Percentiles rank a stretch among this genome's conserved stretches.
Conservation (phyloP, 768 basidiomycete species). For the Kwoniella heveanensis region DNA sequence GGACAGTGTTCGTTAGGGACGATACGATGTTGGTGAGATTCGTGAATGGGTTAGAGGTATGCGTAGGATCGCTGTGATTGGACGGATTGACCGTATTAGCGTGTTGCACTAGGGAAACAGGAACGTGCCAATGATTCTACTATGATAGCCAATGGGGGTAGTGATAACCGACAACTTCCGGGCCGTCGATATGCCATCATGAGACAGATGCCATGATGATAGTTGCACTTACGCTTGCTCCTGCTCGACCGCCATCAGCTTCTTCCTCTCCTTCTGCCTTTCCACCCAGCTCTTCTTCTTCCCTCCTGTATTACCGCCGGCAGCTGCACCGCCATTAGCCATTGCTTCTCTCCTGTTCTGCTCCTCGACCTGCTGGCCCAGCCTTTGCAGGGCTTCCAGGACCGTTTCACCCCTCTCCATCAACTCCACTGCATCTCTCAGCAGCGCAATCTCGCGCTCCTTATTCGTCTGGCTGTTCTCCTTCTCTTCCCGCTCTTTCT, state of each 20-base stretch:
- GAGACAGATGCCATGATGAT: too few species aligned
- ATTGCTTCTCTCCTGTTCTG: constrained; percentile 41
- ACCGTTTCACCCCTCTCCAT: constrained; percentile 90
- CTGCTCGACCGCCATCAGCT: constrained; percentile 33
- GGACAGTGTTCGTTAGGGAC: constrained; percentile 49
- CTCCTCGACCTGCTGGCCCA: constrained; percentile 62
- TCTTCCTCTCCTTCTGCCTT: constrained; percentile 56
- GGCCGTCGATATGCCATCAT: too few species aligned
- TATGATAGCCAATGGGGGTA: too few species aligned
- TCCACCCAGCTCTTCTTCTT: constrained; percentile 56
- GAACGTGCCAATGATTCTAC: too few species aligned
- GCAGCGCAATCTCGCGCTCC: constrained; percentile 41
- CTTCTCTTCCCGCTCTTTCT: constrained; percentile 70
- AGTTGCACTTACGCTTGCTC: constrained; percentile 31
- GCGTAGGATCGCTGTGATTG: constrained; percentile 28
- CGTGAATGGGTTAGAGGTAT: constrained; percentile 51
- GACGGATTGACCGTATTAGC: too few species aligned
- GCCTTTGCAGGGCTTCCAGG: constrained; percentile 79
- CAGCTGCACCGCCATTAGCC: not conserved
- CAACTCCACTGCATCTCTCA: constrained; percentile 64
- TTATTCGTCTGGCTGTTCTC: constrained; percentile 61
- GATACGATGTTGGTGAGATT: constrained; percentile 54
- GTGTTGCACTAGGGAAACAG: too few species aligned
- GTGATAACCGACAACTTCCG: not conserved
- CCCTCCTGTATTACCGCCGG: constrained; percentile 25